phyloP scores from a whole-genome alignment of 192 early-diverging fungal species.

The Backusella sp. region DNA sequence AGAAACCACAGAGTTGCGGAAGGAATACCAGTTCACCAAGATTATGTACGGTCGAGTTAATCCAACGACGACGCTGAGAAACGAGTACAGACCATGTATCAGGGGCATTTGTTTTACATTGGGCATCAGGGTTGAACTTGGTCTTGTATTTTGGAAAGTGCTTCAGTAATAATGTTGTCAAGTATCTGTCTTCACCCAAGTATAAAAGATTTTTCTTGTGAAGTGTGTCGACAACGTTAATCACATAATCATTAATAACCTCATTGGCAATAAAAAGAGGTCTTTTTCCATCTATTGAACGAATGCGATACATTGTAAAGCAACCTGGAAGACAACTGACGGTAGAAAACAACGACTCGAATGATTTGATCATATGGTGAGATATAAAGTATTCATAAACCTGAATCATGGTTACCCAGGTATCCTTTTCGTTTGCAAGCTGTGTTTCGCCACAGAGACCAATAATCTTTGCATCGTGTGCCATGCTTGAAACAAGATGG shows the following conservation, averaged over 20 bases:
- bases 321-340: conserved; percentile 99
- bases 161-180: conserved; percentile 90
- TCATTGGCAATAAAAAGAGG: conserved; percentile 88
- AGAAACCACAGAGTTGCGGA: conserved; percentile 93
- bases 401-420: conserved; percentile 98
- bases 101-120: conserved; percentile 91
- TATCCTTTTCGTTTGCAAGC: conserved; percentile 88
- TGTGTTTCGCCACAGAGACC: conserved; percentile 95
- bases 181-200: conserved; percentile 97
- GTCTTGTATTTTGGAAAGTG: conserved; percentile 96
- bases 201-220: conserved; percentile 99
- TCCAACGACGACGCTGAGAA: conserved; percentile 99
- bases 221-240: conserved; percentile 94
- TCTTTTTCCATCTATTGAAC: conserved; percentile 80
- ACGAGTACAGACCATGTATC: conserved; percentile 90
- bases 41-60: conserved; percentile 99
- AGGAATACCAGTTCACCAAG: conserved; percentile 91
- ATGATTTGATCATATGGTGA: conserved; percentile 94
- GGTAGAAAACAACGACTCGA: conserved; percentile 94
- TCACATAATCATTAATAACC: conserved; percentile 90
- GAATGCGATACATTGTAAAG: conserved; percentile 98
- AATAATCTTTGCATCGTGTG: conserved; percentile 87
- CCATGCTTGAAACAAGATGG: conserved; percentile 85
- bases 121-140: conserved; percentile 90
- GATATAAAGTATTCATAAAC: conserved; percentile 99